A percentile compares a stretch with the other conserved stretches of the same genome.
Conservation (phyloP, 768 basidiomycete species). For the Pulveroboletus frians region DNA sequence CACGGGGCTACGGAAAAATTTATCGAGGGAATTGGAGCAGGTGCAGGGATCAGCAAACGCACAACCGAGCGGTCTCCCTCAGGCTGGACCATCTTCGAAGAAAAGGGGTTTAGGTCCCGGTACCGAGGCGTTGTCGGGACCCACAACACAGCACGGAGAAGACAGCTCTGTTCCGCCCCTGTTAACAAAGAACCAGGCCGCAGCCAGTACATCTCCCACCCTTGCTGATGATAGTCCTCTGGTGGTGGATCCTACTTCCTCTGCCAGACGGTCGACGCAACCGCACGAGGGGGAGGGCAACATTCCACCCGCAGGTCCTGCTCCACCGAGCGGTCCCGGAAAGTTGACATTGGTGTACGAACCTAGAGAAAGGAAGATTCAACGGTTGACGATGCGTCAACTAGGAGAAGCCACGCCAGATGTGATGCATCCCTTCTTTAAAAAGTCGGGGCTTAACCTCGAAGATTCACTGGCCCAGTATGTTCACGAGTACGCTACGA, state of each 20-base stretch:
- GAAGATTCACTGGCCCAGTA: slow-evolving; percentile 84
- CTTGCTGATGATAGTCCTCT: slow-evolving; percentile 8
- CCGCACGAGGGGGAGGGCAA: slow-evolving; percentile 13
- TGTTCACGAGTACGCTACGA: slow-evolving; percentile 82
- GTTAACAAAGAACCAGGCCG: slow-evolving; percentile 8
- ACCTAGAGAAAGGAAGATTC: slow-evolving; percentile 59
- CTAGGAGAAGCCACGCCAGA: slow-evolving; percentile 86
- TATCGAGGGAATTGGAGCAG: slow-evolving; percentile 75
- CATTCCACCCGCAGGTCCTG: not conserved
- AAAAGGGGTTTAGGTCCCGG: slow-evolving; percentile 32
- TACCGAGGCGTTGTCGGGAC: slow-evolving; percentile 9
- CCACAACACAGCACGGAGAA: slow-evolving; percentile 5
- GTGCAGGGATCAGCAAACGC: slow-evolving; percentile 55
- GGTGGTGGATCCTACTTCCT: slow-evolving; percentile 1
- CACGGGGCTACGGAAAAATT: slow-evolving; percentile 67
- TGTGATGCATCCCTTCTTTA: slow-evolving; percentile 83
- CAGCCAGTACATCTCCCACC: not conserved
- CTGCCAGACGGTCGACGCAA: slow-evolving; percentile 12
- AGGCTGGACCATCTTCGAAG: slow-evolving; percentile 21
- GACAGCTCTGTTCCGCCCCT: not conserved
- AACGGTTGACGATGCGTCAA: slow-evolving; percentile 79
- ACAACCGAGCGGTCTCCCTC: slow-evolving; percentile 31
- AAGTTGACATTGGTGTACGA: slow-evolving; percentile 43
- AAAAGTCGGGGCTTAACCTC: slow-evolving; percentile 76
- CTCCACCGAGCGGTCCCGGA: not conserved